Evolutionary conservation across 2,329 filamentous ascomycete species (phyloP).

Genomic region (Trichoderma koningii): DNA sequence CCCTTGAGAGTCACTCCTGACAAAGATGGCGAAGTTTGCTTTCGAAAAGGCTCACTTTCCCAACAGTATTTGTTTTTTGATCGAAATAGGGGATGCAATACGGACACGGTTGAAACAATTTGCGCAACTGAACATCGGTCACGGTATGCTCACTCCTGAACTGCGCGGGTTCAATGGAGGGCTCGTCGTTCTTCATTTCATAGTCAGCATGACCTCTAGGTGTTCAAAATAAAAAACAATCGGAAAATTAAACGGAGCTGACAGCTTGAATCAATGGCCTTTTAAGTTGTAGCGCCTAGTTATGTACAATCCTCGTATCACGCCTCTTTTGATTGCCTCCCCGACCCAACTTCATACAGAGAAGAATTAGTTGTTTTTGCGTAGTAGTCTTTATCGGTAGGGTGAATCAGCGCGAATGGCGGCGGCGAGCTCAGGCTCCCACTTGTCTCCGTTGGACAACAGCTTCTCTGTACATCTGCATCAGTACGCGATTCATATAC

Average conservation of each 20-base stretch:
- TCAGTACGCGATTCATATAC: neutral
- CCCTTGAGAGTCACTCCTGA: neutral
- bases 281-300: conserved; percentile 17
- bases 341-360: conserved; percentile 25
- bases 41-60: neutral
- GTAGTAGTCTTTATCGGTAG: conserved; percentile 64
- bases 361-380: conserved; percentile 11
- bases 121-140: no score
- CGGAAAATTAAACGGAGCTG: no score
- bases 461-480: conserved; percentile 66
- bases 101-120: no score
- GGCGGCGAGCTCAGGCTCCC: conserved; percentile 96
- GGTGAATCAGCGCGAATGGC: conserved; percentile 90
- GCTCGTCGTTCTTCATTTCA: no score
- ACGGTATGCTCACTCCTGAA: no score
- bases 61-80: no score
- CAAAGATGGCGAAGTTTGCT: neutral
- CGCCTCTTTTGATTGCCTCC: neutral
- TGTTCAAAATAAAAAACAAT: neutral
- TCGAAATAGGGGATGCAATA: neutral
- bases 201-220: neutral
- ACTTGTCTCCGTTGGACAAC: conserved; percentile 87
- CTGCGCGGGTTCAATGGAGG: neutral
- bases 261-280: conserved; percentile 4
- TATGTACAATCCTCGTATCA: conserved; percentile 29